Conservation (phyloP, 805 yeast genomes). For the Cyberlindnera samutprakarnensis region DNA sequence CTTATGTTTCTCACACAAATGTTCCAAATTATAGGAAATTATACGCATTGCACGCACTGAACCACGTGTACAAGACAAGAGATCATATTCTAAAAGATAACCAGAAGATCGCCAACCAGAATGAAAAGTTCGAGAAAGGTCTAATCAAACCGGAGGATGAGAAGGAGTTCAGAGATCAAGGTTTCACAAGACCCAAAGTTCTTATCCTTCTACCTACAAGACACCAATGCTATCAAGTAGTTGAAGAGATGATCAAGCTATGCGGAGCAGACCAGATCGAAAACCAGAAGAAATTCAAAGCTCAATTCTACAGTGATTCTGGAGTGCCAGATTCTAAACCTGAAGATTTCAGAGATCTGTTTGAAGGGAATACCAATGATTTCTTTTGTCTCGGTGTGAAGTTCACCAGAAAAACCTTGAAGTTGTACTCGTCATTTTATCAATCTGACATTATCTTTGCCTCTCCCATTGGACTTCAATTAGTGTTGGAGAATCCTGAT, state of each 20-base stretch:
- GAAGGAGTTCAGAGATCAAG: conserved; percentile 81
- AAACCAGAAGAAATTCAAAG: conserved; percentile 65
- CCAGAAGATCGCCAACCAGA: conserved; percentile 39
- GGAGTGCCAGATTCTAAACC: conserved; percentile 53
- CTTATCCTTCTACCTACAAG: conserved; percentile 80
- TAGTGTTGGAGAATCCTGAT: conserved; percentile 63
- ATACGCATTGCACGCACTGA: conserved; percentile 64
- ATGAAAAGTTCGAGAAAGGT: conserved; percentile 30
- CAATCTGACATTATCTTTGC: conserved; percentile 83
- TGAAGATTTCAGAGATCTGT: conserved; percentile 69
- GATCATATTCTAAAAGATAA: conserved; percentile 79
- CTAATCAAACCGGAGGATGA: conserved; percentile 33
- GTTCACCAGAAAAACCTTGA: conserved; percentile 80
- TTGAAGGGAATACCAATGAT: conserved; percentile 88
- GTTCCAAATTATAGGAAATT: conserved; percentile 49
- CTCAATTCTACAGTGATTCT: conserved; percentile 55
- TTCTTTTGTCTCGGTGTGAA: conserved; percentile 88
- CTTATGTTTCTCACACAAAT: conserved; percentile 44
- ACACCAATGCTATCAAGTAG: conserved; percentile 62
- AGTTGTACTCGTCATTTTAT: conserved; percentile 77
- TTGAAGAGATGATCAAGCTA: conserved; percentile 50
- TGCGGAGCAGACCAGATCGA: conserved; percentile 73
- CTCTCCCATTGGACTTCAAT: conserved; percentile 82
- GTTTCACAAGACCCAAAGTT: conserved; percentile 90
- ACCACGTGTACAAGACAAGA: conserved; percentile 82